Base-by-base conservation (phyloP, 106 monocot species). In the Allium sativum region DNA sequence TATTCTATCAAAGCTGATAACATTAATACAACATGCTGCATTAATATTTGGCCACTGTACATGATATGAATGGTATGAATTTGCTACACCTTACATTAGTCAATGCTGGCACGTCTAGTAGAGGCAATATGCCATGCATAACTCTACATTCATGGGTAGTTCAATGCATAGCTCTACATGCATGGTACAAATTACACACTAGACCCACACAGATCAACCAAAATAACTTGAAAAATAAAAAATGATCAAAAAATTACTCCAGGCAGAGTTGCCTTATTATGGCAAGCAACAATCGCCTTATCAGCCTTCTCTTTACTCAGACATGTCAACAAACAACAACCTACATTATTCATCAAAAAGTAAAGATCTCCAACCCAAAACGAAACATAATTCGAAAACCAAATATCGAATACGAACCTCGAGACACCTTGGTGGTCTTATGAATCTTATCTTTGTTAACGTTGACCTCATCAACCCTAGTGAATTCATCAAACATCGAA, bases 311-410 rank as follows among this genome's bases (percentile, higher is more conserved):
- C 56, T 56, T 82, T 81, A 54, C 84, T 84, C 16, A 84, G 84
- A 56, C 84, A 96, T 47, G 87, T 84, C 87, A 90, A 45, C 75
- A 96, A 96, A 70, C 96, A 96, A 61, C 96, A 96, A 14, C 96
- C 96, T 96, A 68, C 65, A 68, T 68, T 61, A 46, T 44, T 3
- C 48, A 13, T n/a, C 53, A 21, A 71, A 43, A 47, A 53, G n/a
- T 42, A 52, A 21, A 64, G 73, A 73, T 65, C 68, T 64, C 41
- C 21, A 10, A 12, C 3, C 41, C 45, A 44, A 50, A 50, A 17
- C 53, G 4, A 19, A 62, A 65, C 3, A 43, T 41, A 68, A 42
- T 19, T 6, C 10, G 43, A 8, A 67, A 1, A 13, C 0, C 44
- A 0, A 18, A 18, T 7, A 0, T 47, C 14, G 53, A 6, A 17